A percentile compares a stretch with the other conserved stretches of the same genome.
Evolutionary conservation across 2,329 filamentous ascomycete species (phyloP).

Genomic region (Pseudogymnoascus sp.): DNA sequence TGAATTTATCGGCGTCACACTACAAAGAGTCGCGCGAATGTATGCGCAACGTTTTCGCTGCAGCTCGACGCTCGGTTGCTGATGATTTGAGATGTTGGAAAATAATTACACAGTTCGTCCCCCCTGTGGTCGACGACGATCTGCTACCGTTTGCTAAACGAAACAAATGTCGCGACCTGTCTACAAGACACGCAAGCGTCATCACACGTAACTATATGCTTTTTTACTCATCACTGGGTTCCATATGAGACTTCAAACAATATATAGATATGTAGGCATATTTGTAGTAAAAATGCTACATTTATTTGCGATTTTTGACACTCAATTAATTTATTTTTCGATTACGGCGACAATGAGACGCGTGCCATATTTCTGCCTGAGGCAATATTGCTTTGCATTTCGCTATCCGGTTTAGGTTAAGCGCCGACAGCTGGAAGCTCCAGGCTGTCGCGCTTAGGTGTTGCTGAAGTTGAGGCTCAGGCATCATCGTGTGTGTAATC

Average conservation of each 20-base stretch:
- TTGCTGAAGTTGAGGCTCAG: constrained; percentile 9
- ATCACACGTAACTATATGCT: not conserved
- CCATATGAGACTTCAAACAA: not conserved
- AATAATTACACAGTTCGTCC: constrained; percentile 5
- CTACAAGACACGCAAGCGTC: constrained; percentile 6
- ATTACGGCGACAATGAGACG: not conserved
- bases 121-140: constrained; percentile 7
- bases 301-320: not conserved
- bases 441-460: constrained; percentile 8
- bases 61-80: not conserved
- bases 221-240: not conserved
- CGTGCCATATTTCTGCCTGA: not conserved
- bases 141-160: constrained; percentile 8
- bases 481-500: constrained; percentile 8
- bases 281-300: constrained; percentile 3
- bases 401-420: not conserved
- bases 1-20: constrained; percentile 2
- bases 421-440: not conserved
- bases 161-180: constrained; percentile 8
- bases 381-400: not conserved
- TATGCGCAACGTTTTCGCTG: constrained; percentile 9
- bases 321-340: constrained; percentile 7
- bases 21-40: not conserved
- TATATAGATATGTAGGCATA: not conserved
- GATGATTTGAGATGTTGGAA: constrained; percentile 6